Evolutionary conservation across 2,329 filamentous ascomycete species (phyloP).

Genomic region (Sphaerulina vaccinii): DNA sequence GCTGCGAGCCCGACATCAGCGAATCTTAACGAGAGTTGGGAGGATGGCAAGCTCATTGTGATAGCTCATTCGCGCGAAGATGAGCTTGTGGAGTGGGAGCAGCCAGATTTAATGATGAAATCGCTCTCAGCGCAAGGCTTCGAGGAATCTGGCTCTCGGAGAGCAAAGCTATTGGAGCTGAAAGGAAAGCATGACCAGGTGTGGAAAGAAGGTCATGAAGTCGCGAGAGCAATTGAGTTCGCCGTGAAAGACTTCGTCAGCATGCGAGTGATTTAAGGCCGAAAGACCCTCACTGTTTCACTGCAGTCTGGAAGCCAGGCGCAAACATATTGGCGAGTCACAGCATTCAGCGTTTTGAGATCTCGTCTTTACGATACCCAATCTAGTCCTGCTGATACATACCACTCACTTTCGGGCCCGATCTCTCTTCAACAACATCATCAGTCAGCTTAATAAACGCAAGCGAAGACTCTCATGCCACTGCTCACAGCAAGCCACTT

Average conservation of each 20-base stretch:
- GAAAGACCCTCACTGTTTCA: not conserved
- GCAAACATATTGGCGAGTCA: not conserved
- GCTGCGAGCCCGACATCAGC: constrained; percentile 54
- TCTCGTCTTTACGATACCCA: not conserved
- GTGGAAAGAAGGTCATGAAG: constrained; percentile 59
- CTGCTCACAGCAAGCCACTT: not conserved
- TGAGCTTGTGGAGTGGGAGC: constrained; percentile 53
- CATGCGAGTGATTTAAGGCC: constrained; percentile 6
- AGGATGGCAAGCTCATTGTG: constrained; percentile 41
- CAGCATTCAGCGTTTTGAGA: not conserved
- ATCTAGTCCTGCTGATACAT: not conserved
- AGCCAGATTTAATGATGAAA: constrained; percentile 58
- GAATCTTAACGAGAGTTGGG: constrained; percentile 47
- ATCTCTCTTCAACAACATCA: not conserved
- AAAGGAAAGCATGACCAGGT: constrained; percentile 62
- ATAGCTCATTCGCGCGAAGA: constrained; percentile 50
- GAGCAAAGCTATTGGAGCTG: constrained; percentile 48
- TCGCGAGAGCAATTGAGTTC: constrained; percentile 46
- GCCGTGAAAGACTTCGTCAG: constrained; percentile 26
- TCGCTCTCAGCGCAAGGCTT: constrained; percentile 49
- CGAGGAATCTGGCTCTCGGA: constrained; percentile 32
- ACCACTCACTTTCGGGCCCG: not conserved
- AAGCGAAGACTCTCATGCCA: not conserved
- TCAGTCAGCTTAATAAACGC: not conserved
- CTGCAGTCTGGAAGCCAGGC: not conserved